These are phyloP conservation scores for Oropetium thomaeum DNA, from an alignment of 176 grass and related monocot species.

Conservation along the genomic window DNA sequence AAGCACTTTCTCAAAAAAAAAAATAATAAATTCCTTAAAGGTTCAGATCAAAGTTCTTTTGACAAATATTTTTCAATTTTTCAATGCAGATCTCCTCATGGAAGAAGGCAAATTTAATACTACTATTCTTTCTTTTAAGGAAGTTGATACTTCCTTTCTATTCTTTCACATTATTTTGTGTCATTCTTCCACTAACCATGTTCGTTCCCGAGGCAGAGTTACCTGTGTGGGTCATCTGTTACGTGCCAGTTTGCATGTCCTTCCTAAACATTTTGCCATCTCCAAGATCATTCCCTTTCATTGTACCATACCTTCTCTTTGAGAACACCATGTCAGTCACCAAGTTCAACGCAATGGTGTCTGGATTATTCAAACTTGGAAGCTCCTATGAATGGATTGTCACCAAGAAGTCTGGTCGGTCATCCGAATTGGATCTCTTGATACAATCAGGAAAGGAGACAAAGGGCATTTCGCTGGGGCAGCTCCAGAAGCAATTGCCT, in stretches of 20 bases:
- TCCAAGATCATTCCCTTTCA: conserved; percentile 76
- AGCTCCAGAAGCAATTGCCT: conserved; percentile 53
- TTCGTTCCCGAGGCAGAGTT: conserved; percentile 79
- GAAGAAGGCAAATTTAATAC: conserved; percentile 86
- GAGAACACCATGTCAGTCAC: conserved; percentile 91
- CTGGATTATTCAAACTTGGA: conserved; percentile 71
- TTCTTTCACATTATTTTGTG: conserved; percentile 86
- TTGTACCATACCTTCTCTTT: conserved; percentile 80
- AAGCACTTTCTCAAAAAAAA: not conserved
- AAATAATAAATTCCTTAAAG: not conserved
- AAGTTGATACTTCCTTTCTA: conserved; percentile 85
- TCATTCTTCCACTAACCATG: conserved; percentile 78
- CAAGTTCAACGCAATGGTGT: conserved; percentile 88
- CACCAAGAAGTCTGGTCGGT: conserved; percentile 74
- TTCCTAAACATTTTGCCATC: conserved; percentile 73
- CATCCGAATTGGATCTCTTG: conserved; percentile 57
- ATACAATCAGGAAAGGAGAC: conserved; percentile 30
- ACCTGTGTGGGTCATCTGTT: conserved; percentile 78
- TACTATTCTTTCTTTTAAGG: conserved; percentile 82
- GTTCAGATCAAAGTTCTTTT: conserved; percentile 12
- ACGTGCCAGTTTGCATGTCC: conserved; percentile 71
- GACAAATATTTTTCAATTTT: conserved; percentile 5
- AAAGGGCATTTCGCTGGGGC: conserved; percentile 24
- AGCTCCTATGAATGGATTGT: conserved; percentile 83
- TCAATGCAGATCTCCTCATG: conserved; percentile 56